Base-by-base conservation (phyloP, 768 basidiomycete species). In the Agaricus blazei region DNA sequence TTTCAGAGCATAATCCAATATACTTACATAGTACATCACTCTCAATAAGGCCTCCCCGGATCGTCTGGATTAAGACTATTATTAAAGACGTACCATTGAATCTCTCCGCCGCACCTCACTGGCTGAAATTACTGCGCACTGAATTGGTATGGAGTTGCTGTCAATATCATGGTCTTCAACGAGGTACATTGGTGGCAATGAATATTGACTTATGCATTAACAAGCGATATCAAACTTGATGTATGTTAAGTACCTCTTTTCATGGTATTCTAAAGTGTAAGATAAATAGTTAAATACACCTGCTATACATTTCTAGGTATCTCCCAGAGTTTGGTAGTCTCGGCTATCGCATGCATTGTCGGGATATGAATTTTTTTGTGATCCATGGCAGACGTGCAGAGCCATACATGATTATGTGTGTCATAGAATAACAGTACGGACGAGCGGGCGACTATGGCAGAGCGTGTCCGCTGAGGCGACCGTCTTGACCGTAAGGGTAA, bases 401-500 rank as follows among this genome's bases (percentile, higher is more conserved):
- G 45, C 29, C 23, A 15, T 28, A 19, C 43, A 40, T n/a, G 11
- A 47, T 28, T 46, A 19, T 46, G 14, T 31, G 51, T 37, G 34
- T 31, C 31, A 52, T 28, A 14, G 19, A 43, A 41, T 24, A 27
- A 48, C 42, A 50, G 45, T 38, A 54, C 24, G 42, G 52, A 50
- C 48, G 26, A 55, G 54, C 48, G 29, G 43, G 27, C 38, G 36
- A 46, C 44, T 59, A 61, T 49, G 57, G 50, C 76, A 70, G 80
- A 63, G 79, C 69, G 58, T 78, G 65, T 48, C 72, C 64, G 60
- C 76, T 76, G 52, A 81, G 68, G 59, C 75, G 75, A 53, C 75
- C 76, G 65, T 80, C 80, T 54, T 73, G 68, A 38, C 64, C 67
- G 60, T 75, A 77, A 67, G 70, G 62, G 62, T 70, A 58, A 64